Evolutionary conservation across 768 basidiomycete genomes (phyloP), one percentile per base, ranked within the genome.

Genomic region (Polyporus arcularius): DNA sequence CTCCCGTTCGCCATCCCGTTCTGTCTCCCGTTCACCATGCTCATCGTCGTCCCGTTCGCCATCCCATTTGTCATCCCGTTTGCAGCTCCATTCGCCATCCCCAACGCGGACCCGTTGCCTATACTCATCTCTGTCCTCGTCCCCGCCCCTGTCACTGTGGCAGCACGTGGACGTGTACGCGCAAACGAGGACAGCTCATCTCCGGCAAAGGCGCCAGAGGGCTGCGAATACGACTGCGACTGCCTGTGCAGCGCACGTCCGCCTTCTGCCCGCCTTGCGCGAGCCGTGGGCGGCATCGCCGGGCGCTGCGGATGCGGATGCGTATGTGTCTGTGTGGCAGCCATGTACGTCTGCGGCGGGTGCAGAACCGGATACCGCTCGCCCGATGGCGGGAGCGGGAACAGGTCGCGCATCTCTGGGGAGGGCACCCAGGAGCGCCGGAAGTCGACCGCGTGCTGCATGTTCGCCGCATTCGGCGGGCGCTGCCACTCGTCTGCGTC

Each of bases 351-450:
- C 53, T 47, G 56, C 49, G 55, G 51, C 47, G n/a, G n/a, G n/a
- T 48, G 35, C 41, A 18, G 32, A 45, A 39, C 40, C 21, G 49
- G 14, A 26, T 31, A 49, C 60, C 46, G 55, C 60, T 52, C 26
- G 46, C 46, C 21, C 21, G 45, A 5, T 26, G 21, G 45, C 45
- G 21, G 8, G 46, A 6, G 46, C 46, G 35, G 35, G 35, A 35
- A 35, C 35, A 35, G 35, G 7, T 11, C 39, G n/a, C 38, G 45
- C n/a, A 40, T 38, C 2, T 45, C 43, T 9, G 69, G 67, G 9
- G 67, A 67, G 11, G 67, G 64, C 15, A 58, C 55, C 67, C 69
- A 68, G 9, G 62, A 60, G 40, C 50, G 47, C 18, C 50, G 40
- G n/a, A 54, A 58, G 51, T 68, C 66, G 56, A 67, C 64, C 9